Evolutionary conservation across 805 yeast species (phyloP), one percentile per base, ranked within the genome.

Genomic region (Huiozyma naganishii): DNA sequence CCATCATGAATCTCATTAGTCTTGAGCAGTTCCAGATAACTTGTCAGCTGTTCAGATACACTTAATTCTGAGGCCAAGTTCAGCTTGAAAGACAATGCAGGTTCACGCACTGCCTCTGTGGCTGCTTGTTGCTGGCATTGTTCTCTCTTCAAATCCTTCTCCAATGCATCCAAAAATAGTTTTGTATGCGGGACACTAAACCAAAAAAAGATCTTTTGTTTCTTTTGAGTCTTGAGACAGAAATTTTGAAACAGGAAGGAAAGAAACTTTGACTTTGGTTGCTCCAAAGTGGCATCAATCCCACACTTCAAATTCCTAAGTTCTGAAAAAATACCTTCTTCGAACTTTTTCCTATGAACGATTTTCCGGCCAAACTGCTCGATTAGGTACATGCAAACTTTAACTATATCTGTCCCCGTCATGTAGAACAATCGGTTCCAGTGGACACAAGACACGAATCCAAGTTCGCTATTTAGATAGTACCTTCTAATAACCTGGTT

Each of bases 151-250:
- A 89, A 65, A 60, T 92, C 97, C 53, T 97, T 72, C 60, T 89
- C 97, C 38, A 92, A 66, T 0, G 97, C 97, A 63, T 92, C 97
- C 2, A 87, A 79, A 73, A 92, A 89, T 37, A 90, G 68, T 58
- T 83, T 79, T 58, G 89, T 95, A 63, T 90, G 97, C 27, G 92
- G 92, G 7, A 92, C 97, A 57, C 89, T 83, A 61, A 84, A 88
- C 97, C 97, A 92, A 62, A 83, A 87, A 60, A 90, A 90, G 37
- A 90, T 97, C 58, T 92, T 90, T 61, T 90, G 98, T 57, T 92
- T 90, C 72, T 90, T 90, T 56, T 90, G 97, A 0, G 98, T 90
- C 53, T 95, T 73, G 27, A 90, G 70, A 59, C 97, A 90, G 50
- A 80, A 79, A 59, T 90, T 85, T 57, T 81, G 83, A 65, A 83